phyloP scores from a whole-genome alignment of 768 basidiomycete genomes.

The Auriscalpium microsporum region DNA sequence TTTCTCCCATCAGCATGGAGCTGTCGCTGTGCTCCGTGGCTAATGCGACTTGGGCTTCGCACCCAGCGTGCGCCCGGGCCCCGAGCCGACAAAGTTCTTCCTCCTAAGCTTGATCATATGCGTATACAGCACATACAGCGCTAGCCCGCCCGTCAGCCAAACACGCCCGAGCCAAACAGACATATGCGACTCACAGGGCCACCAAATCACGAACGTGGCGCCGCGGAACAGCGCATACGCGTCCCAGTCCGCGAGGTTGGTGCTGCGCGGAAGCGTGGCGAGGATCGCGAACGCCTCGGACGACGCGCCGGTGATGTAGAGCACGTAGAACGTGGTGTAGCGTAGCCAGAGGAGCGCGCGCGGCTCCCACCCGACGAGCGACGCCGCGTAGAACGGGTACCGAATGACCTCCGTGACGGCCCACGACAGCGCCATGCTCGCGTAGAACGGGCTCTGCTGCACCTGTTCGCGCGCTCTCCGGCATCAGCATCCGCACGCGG shows the following conservation, averaged over 20 bases:
- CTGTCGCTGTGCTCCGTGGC: neutral
- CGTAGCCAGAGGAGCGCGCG: conserved; percentile 55
- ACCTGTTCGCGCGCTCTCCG: conserved; percentile 31
- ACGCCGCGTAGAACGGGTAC: conserved; percentile 77
- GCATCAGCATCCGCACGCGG: neutral
- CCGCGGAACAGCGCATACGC: conserved; percentile 30
- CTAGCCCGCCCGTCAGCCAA: conserved; percentile 18
- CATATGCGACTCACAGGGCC: conserved; percentile 58
- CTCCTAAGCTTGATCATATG: conserved; percentile 52
- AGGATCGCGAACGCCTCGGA: conserved; percentile 85
- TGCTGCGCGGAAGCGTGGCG: conserved; percentile 55
- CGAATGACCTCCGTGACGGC: conserved; percentile 85
- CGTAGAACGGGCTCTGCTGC: conserved; percentile 69
- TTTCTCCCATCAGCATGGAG: neutral
- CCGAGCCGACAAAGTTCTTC: conserved; percentile 34
- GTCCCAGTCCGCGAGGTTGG: conserved; percentile 35
- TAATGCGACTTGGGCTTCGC: conserved; percentile 27
- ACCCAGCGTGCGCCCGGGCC: conserved; percentile 26
- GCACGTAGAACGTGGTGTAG: conserved; percentile 87
- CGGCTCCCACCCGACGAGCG: conserved; percentile 47
- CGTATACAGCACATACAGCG: conserved; percentile 46
- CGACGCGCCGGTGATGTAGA: conserved; percentile 90
- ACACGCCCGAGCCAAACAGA: neutral
- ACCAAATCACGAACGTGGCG: conserved; percentile 71
- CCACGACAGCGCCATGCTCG: conserved; percentile 92